Conservation (phyloP, 2,329 filamentous ascomycete genomes). For the Sporothrix variecibatus region DNA sequence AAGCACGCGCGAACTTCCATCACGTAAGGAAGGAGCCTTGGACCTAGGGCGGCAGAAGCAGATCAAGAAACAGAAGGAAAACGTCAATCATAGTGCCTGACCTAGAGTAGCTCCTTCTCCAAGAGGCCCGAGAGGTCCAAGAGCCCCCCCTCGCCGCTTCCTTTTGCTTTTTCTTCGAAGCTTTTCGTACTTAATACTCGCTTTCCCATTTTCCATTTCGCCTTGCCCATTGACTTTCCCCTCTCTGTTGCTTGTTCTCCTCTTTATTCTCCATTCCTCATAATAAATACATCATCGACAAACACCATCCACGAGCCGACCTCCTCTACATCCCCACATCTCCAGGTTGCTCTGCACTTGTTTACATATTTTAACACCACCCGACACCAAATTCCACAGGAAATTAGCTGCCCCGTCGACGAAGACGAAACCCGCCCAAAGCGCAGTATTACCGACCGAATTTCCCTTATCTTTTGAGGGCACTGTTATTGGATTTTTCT, state of each 20-base stretch:
- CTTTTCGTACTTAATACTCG: neutral
- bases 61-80: constrained; percentile 4
- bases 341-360: neutral
- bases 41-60: neutral
- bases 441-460: neutral
- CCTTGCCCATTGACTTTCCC: neutral
- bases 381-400: neutral
- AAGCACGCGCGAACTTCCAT: neutral
- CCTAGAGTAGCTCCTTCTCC: neutral
- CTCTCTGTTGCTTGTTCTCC: neutral
- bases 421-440: neutral
- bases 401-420: neutral
- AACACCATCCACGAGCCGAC: neutral
- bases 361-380: constrained; percentile 9
- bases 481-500: neutral
- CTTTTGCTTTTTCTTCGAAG: neutral
- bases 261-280: neutral
- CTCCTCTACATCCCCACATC: neutral
- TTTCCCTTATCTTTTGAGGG: constrained; percentile 1
- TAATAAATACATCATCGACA: neutral
- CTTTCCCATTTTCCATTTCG: neutral
- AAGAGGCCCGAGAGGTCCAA: neutral
- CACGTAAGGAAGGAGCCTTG: constrained; percentile 2
- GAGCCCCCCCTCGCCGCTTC: neutral
- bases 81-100: neutral